A percentile compares a stretch with the other conserved stretches of the same genome.
Conservation (phyloP, 441 rosid genomes). For the Pelargonium australe region DNA sequence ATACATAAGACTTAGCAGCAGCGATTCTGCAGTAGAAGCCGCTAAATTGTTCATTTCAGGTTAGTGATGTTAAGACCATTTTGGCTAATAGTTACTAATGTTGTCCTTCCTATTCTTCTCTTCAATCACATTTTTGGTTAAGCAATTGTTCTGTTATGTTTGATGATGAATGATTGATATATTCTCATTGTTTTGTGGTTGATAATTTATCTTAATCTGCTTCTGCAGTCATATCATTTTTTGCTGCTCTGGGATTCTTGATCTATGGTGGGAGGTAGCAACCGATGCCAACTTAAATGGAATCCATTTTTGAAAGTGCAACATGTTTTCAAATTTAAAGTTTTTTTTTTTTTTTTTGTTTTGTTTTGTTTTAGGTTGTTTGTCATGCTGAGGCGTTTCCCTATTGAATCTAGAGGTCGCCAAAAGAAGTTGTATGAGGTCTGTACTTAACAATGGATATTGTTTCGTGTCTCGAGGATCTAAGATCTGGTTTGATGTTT, state of each 20-base stretch:
- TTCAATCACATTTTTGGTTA: no score
- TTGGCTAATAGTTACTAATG: no score
- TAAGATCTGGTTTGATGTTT: no score
- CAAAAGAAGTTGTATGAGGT: constrained; percentile 26
- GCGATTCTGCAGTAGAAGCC: constrained; percentile 28
- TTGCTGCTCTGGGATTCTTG: constrained; percentile 51
- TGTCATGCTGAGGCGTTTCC: constrained; percentile 23
- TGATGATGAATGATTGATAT: no score
- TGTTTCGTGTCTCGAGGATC: not conserved
- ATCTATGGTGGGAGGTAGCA: constrained; percentile 59
- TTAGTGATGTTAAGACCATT: constrained; percentile 17
- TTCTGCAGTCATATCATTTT: constrained; percentile 41
- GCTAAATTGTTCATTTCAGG: constrained; percentile 55
- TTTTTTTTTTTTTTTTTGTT: not conserved
- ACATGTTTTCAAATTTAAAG: not conserved
- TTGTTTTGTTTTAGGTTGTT: constrained; percentile 11
- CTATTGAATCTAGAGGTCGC: constrained; percentile 25
- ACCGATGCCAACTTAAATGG: not conserved
- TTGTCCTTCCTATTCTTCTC: no score
- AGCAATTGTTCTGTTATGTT: no score
- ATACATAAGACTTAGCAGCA: constrained; percentile 34
- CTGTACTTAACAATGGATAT: not conserved
- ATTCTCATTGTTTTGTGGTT: not conserved
- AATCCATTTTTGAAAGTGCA: not conserved
- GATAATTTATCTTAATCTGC: not conserved